phyloP scores from a whole-genome alignment of 1,139 yeast species.

The Yamadazyma siamensis region DNA sequence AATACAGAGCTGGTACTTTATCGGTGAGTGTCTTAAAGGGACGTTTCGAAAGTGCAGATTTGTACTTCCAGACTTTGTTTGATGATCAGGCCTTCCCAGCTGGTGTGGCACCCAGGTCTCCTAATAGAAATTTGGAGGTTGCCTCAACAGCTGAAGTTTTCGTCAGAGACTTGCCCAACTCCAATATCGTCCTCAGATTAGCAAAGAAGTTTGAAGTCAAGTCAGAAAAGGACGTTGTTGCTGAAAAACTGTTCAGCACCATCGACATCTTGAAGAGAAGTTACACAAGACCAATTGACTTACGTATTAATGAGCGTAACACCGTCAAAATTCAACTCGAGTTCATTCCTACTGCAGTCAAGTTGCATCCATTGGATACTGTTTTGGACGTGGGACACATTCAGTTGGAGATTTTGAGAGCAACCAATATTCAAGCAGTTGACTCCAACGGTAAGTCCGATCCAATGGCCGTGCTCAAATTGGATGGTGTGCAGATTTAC shows the following conservation, averaged over 20 bases:
- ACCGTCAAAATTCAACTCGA: conserved; percentile 49
- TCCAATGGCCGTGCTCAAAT: conserved; percentile 52
- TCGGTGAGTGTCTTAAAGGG: conserved; percentile 53
- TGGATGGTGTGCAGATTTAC: conserved; percentile 54
- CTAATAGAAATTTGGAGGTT: conserved; percentile 36
- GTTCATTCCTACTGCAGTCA: conserved; percentile 55
- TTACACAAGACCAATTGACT: conserved; percentile 41
- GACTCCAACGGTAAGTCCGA: conserved; percentile 77
- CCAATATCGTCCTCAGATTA: conserved; percentile 53
- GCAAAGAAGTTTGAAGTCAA: conserved; percentile 49
- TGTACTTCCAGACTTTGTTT: conserved; percentile 54
- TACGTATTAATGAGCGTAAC: conserved; percentile 44
- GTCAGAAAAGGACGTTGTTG: conserved; percentile 44
- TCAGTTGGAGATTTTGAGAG: conserved; percentile 54
- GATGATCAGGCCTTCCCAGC: conserved; percentile 66
- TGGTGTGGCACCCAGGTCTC: conserved; percentile 46
- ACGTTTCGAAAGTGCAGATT: conserved; percentile 42
- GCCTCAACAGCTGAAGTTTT: conserved; percentile 54
- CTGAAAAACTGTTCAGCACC: conserved; percentile 49
- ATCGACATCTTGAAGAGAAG: conserved; percentile 50
- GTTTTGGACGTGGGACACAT: conserved; percentile 65
- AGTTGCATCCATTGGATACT: conserved; percentile 56
- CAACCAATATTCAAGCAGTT: conserved; percentile 49
- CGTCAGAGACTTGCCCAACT: conserved; percentile 66
- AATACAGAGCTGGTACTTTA: conserved; percentile 60